phyloP scores from a whole-genome alignment of 2,329 filamentous ascomycete species.

The Graphilbum fragrans region DNA sequence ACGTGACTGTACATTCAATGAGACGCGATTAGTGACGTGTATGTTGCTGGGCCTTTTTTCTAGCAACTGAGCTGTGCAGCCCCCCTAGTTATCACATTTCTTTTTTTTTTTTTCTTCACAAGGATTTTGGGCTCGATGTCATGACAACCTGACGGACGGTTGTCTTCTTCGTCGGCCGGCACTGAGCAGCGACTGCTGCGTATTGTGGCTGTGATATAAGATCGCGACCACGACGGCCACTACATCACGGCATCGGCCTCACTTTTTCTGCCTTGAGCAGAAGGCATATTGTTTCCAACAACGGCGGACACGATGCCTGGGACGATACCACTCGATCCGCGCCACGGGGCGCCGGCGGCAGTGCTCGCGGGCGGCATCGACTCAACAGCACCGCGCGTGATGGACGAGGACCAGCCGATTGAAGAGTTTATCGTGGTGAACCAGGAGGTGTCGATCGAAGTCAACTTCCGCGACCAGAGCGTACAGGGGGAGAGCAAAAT shows the following conservation, averaged over 20 bases:
- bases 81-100: no score
- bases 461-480: conserved; percentile 68
- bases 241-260: no score
- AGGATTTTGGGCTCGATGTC: neutral
- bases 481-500: conserved; percentile 74
- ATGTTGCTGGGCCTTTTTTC: no score
- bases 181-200: neutral
- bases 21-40: no score
- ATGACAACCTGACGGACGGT: conserved; percentile 4
- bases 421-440: conserved; percentile 48
- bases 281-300: no score
- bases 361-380: neutral
- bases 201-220: no score
- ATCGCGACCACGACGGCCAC: no score
- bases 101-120: neutral
- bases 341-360: neutral
- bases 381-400: conserved; percentile 4
- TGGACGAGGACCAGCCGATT: conserved; percentile 6
- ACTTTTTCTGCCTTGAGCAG: no score
- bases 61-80: no score
- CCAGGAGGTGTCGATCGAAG: conserved; percentile 79
- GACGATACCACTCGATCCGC: conserved; percentile 9
- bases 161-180: conserved; percentile 6
- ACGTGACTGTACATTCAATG: no score
- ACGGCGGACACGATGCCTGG: conserved; percentile 16